Evolutionary conservation across 1,284 basidiomycete species (phyloP), one percentile per base, ranked within the genome.

Genomic region (Trametes sp.): DNA sequence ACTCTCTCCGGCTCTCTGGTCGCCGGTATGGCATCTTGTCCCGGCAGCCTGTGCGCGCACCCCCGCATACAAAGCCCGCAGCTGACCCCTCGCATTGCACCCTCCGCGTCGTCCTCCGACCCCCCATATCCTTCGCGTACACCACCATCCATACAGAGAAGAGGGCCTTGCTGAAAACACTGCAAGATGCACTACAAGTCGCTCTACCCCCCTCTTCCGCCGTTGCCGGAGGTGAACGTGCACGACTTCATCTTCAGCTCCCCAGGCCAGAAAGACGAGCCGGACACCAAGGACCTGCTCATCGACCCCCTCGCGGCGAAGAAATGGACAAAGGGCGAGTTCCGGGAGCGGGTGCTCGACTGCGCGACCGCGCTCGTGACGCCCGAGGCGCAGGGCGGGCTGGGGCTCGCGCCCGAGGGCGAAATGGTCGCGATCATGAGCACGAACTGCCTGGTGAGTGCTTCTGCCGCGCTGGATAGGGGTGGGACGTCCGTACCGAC

Each of bases 361-460:
- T 83, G 82, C 14, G 83, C 87, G 2, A 89, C 88, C 0, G 87
- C 84, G 0, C 79, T 92, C 8, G 79, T 78, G 0, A 74, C 79
- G 1, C 77, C 82, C 1, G 64, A 75, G 14, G 65, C 73, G 0
- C 72, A 82, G 35, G 88, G 87, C 1, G 88, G 90, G 0, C 74
- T 91, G 5, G 87, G 82, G 0, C 69, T 91, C n/a, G 70, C 74
- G 14, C 77, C 77, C 23, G 75, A 79, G 3, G 78, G 78, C 1
- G 87, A 89, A 63, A 83, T 90, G 29, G 77, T 91, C 29, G 91
- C 87, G 2, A 82, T 93, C 14, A 82, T 91, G 69, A 85, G 85
- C 73, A 82, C 87, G 55, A 93, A 92, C 70, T 86, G 82, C 45
- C 73, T 87, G 73, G 91, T 92, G 74, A 65, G 81, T 77, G 16